Conservation (phyloP, 371 early-diverging fungal genomes). For the Basidiobolus meristosporus region DNA sequence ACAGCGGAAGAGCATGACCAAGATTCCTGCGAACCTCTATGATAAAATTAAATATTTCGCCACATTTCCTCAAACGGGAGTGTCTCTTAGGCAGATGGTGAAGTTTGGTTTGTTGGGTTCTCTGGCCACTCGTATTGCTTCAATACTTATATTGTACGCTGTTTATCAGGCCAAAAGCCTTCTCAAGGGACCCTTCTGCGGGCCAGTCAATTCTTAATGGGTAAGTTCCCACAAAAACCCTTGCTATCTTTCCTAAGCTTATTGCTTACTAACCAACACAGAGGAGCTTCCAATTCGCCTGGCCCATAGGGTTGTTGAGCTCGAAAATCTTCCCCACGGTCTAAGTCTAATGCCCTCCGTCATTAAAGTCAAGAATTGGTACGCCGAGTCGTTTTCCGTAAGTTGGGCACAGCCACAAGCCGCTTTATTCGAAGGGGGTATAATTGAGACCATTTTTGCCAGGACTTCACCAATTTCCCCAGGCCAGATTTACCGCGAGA, state of each 20-base stretch:
- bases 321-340: conserved; percentile 73
- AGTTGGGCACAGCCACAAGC: conserved; percentile 1
- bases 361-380: conserved; percentile 82
- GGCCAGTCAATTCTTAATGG: conserved; percentile 77
- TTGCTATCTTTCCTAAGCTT: not conserved
- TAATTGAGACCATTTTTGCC: conserved; percentile 2
- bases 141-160: not conserved
- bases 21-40: conserved; percentile 35
- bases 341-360: conserved; percentile 84
- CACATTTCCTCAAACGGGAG: conserved; percentile 73
- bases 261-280: conserved; percentile 1
- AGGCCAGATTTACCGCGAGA: conserved; percentile 19
- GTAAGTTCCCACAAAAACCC: conserved; percentile 10
- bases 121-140: not conserved
- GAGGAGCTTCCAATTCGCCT: conserved; percentile 90
- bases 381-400: conserved; percentile 80
- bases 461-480: conserved; percentile 59
- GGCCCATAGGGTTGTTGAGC: conserved; percentile 90
- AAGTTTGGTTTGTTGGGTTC: conserved; percentile 47
- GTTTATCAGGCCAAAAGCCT: conserved; percentile 48
- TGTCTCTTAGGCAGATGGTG: conserved; percentile 83
- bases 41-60: conserved; percentile 55
- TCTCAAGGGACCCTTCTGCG: conserved; percentile 66
- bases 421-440: not conserved
- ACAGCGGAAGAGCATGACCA: not conserved